Base-by-base conservation (phyloP, 345 rosid genomes). In the Mallotus nudiflorus region DNA sequence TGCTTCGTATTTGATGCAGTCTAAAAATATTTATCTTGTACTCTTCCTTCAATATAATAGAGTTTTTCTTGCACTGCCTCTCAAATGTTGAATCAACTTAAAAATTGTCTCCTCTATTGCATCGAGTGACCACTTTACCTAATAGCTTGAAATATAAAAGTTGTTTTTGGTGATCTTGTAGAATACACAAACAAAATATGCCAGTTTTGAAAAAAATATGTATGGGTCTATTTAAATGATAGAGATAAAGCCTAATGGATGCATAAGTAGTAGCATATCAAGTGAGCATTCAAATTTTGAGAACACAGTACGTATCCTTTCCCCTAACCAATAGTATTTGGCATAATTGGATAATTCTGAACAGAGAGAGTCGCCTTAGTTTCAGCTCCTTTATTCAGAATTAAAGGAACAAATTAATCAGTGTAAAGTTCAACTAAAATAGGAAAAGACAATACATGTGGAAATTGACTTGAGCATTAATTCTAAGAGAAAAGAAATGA, bases 91-190 rank as follows among this genome's bases (percentile, higher is more conserved):
- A 58, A 86, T 84, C 76, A 92, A 97, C 86, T 92, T 96, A 65
- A 88, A 95, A 74, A 92, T 81, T 14, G 92, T 95, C 85, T 95
- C 99, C 69, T 92, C 97, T 74, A 97, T 84, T 3, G 99, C 99
- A 46, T 95, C 98, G n/a, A 95, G 96, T 9, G 99, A 92, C 98
- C 99, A 95, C 79, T 95, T 92, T 73, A 95, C 99, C 99, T 83
- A 63, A 92, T 92, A 68, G 89, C 98, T 97, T 92, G 79, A 58
- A 66, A 74, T 25, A 19, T 27, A 39, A 61, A 46, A 39, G 37
- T 51, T 14, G 3, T 9, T 11, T 48, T 48, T 56, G 14, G 66
- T 46, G 22, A 20, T 44, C 27, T n/a, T 13, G 9, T 48, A 9
- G 10, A 42, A 40, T 9, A 22, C 22, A 24, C 5, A 66, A n/a